phyloP scores from a whole-genome alignment of 805 yeast genomes.

The Yamadazyma olivae region DNA sequence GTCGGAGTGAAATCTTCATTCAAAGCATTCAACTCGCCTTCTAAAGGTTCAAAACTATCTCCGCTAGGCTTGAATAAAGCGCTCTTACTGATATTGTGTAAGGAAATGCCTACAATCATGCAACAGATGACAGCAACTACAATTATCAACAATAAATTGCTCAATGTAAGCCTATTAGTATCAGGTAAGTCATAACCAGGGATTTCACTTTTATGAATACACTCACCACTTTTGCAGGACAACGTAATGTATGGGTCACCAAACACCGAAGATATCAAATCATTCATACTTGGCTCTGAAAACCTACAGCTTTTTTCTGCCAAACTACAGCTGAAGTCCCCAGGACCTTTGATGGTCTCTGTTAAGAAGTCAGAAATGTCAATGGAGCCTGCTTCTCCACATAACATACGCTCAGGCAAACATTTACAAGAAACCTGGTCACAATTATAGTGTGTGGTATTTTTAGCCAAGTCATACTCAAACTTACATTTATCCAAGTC shows the following conservation, averaged over 20 bases:
- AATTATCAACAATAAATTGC: conserved; percentile 46
- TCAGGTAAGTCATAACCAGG: conserved; percentile 84
- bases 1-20: conserved; percentile 18
- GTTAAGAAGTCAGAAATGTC: conserved; percentile 91
- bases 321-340: conserved; percentile 81
- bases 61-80: conserved; percentile 48
- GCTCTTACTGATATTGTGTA: conserved; percentile 53
- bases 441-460: conserved; percentile 76
- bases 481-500: conserved; percentile 73
- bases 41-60: conserved; percentile 24
- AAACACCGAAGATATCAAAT: conserved; percentile 81
- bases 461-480: conserved; percentile 56
- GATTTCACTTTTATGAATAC: conserved; percentile 86
- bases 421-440: conserved; percentile 80
- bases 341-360: conserved; percentile 91
- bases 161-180: conserved; percentile 40
- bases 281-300: conserved; percentile 95
- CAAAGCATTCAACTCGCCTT: conserved; percentile 39
- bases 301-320: conserved; percentile 63
- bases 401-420: conserved; percentile 86
- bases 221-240: conserved; percentile 82
- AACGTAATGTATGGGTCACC: conserved; percentile 92
- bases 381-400: conserved; percentile 92
- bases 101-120: conserved; percentile 38
- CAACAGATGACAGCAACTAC: conserved; percentile 43